Evolutionary conservation across 768 basidiomycete genomes (phyloP).

Genomic region (Kondoa subrosea): DNA sequence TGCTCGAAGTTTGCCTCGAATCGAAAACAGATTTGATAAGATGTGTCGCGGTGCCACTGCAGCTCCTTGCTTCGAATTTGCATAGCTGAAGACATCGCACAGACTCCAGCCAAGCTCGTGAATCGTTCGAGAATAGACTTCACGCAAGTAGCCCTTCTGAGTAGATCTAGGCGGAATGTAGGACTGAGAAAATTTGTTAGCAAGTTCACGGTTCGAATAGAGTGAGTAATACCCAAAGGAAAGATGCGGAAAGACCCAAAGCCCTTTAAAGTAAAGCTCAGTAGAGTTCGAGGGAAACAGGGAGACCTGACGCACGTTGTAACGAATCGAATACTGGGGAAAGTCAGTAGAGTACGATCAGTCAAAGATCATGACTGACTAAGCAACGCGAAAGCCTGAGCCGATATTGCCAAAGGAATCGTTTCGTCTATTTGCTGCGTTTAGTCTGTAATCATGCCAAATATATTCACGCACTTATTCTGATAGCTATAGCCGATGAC

Average conservation of each 20-base stretch:
- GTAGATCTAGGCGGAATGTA: background rate
- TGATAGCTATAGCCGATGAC: background rate
- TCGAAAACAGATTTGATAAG: background rate
- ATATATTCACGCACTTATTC: background rate
- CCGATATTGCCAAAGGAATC: background rate
- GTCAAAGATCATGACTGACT: background rate
- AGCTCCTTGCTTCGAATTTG: background rate
- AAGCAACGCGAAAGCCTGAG: background rate
- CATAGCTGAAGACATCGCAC: background rate
- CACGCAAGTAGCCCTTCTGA: background rate
- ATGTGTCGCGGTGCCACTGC: background rate
- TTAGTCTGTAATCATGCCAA: background rate
- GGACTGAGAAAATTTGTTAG: background rate
- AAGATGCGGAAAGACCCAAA: background rate
- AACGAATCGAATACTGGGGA: background rate
- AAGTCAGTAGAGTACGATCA: background rate
- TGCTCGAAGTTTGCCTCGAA: background rate
- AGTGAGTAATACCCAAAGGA: background rate
- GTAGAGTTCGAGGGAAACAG: background rate
- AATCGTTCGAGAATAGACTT: background rate
- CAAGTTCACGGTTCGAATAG: background rate
- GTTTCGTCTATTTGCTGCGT: background rate
- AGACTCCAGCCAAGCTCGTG: background rate
- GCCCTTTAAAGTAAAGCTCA: background rate
- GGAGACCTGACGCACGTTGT: background rate